Evolutionary conservation across 192 early-diverging fungal species (phyloP), one percentile per base, ranked within the genome.

Genomic region (Coemansia sp.): DNA sequence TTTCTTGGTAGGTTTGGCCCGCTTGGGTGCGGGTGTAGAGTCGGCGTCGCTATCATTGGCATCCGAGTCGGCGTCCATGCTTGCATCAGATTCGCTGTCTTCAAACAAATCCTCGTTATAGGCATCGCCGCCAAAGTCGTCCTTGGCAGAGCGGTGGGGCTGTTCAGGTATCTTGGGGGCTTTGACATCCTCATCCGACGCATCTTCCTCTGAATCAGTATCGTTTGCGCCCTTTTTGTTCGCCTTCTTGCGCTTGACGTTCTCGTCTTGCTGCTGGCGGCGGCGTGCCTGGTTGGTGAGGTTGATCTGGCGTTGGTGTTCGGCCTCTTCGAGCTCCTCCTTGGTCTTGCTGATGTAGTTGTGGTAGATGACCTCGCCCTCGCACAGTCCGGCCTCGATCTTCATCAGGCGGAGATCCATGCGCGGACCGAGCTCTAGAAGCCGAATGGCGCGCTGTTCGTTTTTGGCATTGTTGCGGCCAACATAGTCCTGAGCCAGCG

Each of bases 311-410:
- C 86, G 84, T 55, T 79, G 79, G 41, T 62, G 60, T 60, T 89
- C 79, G 24, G 85, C 81, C 62, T 86, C 83, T 69, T 86, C 86
- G 43, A 94, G 64, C 73, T 98, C 89, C 48, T 84, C 84, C 39
- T 85, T 64, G 3, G 92, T 82, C 68, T 94, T 93, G 47, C 85
- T 73, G 41, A 93, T 66, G 65, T 87, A 88, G 49, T 85, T 85
- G 81, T 99, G 95, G 76, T 90, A 92, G 24, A 99, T 73, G n/a
- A 99, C 88, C 50, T 96, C 93, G 37, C 95, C 97, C 39, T 87
- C 89, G 64, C 94, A 94, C 59, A 99, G 65, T 1, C 93, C 97
- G 38, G 71, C 86, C 67, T 95, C 86, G 47, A 99, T 89, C 84
- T 99, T 99, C 59, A 92, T 69, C 50, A 99, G 79, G 51, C 80